Evolutionary conservation across 257 asterid species (phyloP).

Genomic region (Nicotiana sylvestris): DNA sequence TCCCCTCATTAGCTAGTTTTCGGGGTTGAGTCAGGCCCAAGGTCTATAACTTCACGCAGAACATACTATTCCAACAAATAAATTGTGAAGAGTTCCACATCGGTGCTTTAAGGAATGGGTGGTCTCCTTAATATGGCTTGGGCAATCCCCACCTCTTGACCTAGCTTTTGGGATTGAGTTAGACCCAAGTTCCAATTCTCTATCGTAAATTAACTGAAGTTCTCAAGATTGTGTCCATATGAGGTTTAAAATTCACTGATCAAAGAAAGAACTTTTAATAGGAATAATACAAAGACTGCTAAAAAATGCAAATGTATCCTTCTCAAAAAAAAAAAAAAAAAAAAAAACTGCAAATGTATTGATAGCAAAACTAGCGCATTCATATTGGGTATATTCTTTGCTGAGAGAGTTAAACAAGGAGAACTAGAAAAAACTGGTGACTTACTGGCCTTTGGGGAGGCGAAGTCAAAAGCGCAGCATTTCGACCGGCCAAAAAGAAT

Average conservation of each 20-base stretch:
- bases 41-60: no score
- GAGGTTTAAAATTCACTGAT: not conserved
- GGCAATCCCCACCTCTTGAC: no score
- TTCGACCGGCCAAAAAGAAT: slow-evolving; percentile 34
- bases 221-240: not conserved
- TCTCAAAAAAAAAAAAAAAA: no score
- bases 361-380: not conserved
- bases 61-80: not conserved
- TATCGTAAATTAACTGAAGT: no score
- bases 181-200: no score
- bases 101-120: no score
- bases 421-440: slow-evolving; percentile 2
- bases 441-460: slow-evolving; percentile 64
- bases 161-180: no score
- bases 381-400: not conserved
- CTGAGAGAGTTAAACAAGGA: not conserved
- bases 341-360: not conserved
- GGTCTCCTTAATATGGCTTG: no score
- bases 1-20: no score
- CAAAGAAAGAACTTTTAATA: not conserved
- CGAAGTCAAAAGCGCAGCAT: slow-evolving; percentile 64
- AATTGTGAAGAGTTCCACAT: not conserved
- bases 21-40: no score
- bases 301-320: not conserved
- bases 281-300: not conserved